Percentiles rank a stretch among this genome's conserved stretches.
Evolutionary conservation across 441 rosid species (phyloP).

Genomic region (Mallotus japonicus): DNA sequence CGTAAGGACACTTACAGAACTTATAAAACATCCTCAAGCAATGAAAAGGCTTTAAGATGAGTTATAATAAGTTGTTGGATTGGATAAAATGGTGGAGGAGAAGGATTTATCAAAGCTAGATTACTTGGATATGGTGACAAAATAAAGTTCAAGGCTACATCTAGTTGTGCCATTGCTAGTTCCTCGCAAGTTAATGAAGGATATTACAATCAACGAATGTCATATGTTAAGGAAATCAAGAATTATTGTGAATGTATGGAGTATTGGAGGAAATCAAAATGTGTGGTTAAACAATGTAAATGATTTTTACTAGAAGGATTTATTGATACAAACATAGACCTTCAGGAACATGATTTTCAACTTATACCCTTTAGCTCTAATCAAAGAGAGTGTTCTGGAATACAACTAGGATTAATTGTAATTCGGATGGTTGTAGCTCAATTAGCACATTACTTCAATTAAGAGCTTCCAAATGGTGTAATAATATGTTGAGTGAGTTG

Average conservation of each 20-base stretch:
- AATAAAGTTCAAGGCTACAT: constrained; percentile 32
- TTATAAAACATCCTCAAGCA: constrained; percentile 29
- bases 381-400: constrained; percentile 57
- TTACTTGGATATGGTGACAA: constrained; percentile 34
- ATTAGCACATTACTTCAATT: constrained; percentile 58
- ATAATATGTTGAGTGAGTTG: constrained; percentile 26
- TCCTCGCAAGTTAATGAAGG: constrained; percentile 30
- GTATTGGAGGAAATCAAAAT: constrained; percentile 14
- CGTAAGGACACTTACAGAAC: constrained; percentile 40
- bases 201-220: constrained; percentile 14
- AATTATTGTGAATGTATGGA: constrained; percentile 28
- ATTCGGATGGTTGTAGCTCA: constrained; percentile 47
- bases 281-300: constrained; percentile 29
- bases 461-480: constrained; percentile 39
- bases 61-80: constrained; percentile 32
- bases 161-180: constrained; percentile 28
- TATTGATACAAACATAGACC: constrained; percentile 27
- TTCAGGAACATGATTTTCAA: constrained; percentile 45
- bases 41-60: constrained; percentile 39
- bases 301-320: constrained; percentile 41
- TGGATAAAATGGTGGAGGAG: constrained; percentile 40
- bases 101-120: constrained; percentile 23
- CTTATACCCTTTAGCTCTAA: constrained; percentile 61
- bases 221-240: constrained; percentile 29
- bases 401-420: constrained; percentile 43